Conservation (phyloP, 257 asterid species). For the Fraxinus anomala region DNA sequence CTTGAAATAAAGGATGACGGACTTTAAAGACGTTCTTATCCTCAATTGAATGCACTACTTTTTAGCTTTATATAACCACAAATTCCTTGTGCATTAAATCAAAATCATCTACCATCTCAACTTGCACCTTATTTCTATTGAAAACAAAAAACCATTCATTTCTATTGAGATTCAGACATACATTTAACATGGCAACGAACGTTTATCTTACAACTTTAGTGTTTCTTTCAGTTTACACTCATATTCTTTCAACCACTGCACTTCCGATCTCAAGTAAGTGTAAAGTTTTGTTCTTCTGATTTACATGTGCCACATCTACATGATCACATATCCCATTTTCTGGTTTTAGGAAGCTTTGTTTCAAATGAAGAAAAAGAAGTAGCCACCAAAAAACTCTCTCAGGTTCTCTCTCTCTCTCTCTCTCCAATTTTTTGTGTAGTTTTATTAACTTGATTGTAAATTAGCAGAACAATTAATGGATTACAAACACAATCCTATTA, state of each 20-base stretch:
- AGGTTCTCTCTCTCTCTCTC: neutral
- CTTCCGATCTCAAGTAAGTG: neutral
- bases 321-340: neutral
- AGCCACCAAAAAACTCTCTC: neutral
- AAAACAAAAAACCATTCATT: no score
- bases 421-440: neutral
- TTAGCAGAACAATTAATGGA: no score
- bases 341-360: slow-evolving; percentile 4
- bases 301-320: no score
- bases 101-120: neutral
- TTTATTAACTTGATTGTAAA: neutral
- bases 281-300: neutral
- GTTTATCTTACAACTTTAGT: neutral
- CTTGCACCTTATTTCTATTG: no score
- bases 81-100: neutral
- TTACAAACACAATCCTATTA: no score
- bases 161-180: neutral
- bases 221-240: slow-evolving; percentile 1
- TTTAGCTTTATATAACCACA: neutral
- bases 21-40: no score
- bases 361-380: neutral
- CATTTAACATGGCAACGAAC: neutral
- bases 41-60: neutral
- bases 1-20: neutral
- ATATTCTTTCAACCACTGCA: slow-evolving; percentile 3